Conservation (phyloP, 768 basidiomycete genomes). For the Auricularia sp. region DNA sequence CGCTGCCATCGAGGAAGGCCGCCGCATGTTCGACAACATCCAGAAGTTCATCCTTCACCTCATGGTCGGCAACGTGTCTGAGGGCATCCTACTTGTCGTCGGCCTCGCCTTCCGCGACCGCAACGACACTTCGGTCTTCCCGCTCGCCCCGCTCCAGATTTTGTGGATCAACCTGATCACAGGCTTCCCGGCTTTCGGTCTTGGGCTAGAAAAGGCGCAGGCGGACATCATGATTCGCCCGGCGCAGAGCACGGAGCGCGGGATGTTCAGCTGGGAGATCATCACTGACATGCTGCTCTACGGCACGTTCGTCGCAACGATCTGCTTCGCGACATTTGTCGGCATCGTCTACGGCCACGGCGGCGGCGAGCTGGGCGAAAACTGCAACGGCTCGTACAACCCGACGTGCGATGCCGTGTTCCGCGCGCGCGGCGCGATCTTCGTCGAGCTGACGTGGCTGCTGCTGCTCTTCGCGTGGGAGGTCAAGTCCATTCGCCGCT, state of each 20-base stretch:
- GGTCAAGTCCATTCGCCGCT: background rate
- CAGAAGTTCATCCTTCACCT: constrained; percentile 47
- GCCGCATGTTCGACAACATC: constrained; percentile 47
- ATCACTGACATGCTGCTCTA: constrained; percentile 12
- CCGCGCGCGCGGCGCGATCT: background rate
- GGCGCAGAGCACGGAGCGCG: constrained; percentile 15
- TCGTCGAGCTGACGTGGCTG: background rate
- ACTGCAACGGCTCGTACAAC: background rate
- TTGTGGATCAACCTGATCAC: constrained; percentile 47
- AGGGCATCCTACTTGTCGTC: constrained; percentile 43
- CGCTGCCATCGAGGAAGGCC: constrained; percentile 54
- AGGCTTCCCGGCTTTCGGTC: constrained; percentile 45
- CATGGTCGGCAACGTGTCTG: constrained; percentile 42
- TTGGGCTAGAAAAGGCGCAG: constrained; percentile 42
- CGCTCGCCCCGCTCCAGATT: constrained; percentile 42
- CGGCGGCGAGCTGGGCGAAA: background rate
- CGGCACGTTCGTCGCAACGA: background rate
- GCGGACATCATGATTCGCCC: constrained; percentile 39
- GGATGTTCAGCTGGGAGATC: constrained; percentile 11
- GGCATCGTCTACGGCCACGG: background rate
- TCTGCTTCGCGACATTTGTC: background rate
- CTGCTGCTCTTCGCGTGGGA: background rate
- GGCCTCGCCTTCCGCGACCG: constrained; percentile 49
- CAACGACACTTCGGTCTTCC: constrained; percentile 41
- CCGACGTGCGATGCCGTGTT: background rate